phyloP scores from a whole-genome alignment of 83 land plant species.

The Larix sibirica region DNA sequence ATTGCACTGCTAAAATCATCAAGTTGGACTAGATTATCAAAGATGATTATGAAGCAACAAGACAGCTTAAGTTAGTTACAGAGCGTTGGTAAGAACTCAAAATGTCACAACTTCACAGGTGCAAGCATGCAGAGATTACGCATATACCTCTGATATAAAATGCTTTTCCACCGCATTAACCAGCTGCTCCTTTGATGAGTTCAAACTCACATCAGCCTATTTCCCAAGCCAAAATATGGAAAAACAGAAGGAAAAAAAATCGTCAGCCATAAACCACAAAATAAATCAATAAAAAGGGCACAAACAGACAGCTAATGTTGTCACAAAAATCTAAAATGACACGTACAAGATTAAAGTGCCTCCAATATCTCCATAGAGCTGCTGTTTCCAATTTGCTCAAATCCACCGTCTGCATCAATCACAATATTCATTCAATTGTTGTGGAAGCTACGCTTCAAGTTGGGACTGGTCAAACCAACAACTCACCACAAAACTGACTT shows the following conservation, averaged over 20 bases:
- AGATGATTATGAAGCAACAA: too few species aligned
- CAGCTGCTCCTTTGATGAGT: slow-evolving; percentile 76
- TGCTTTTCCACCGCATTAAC: slow-evolving; percentile 72
- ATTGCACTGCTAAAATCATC: too few species aligned
- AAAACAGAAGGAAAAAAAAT: neutral
- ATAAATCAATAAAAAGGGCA: neutral
- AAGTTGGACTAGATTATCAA: too few species aligned
- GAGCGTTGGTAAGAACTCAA: too few species aligned
- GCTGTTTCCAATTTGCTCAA: slow-evolving; percentile 73
- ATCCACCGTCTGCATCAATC: slow-evolving; percentile 52
- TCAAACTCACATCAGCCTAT: slow-evolving; percentile 58
- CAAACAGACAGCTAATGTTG: too few species aligned
- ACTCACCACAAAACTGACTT: too few species aligned
- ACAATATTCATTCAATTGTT: neutral
- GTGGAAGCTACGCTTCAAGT: too few species aligned
- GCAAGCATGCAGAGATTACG: neutral
- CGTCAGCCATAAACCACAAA: neutral
- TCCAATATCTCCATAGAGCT: slow-evolving; percentile 76
- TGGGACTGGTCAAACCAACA: too few species aligned
- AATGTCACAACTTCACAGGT: too few species aligned
- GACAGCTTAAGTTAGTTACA: too few species aligned
- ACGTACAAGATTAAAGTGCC: slow-evolving; percentile 75
- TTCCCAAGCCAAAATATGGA: neutral
- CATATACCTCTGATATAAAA: slow-evolving; percentile 69
- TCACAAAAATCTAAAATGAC: neutral